phyloP scores from a whole-genome alignment of 352 stramenopile genomes.

The Pythium periplocum region DNA sequence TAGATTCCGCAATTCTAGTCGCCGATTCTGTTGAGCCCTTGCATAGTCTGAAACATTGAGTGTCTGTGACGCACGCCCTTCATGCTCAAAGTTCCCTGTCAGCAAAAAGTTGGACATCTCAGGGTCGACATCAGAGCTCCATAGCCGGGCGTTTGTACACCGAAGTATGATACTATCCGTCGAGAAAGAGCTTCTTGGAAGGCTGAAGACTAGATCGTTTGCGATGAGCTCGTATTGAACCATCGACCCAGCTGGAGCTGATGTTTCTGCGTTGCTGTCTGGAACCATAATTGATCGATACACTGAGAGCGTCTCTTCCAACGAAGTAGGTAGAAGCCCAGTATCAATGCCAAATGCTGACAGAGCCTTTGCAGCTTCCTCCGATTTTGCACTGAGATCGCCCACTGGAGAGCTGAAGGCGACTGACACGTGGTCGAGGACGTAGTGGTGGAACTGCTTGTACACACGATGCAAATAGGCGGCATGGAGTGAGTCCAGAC shows the following conservation, averaged over 20 bases:
- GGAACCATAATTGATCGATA: constrained; percentile 13
- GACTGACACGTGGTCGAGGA: constrained; percentile 44
- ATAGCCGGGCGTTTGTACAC: constrained; percentile 69
- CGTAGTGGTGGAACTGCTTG: constrained; percentile 82
- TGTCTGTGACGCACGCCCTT: constrained; percentile 22
- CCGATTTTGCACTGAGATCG: constrained; percentile 10
- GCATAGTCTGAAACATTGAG: constrained; percentile 16
- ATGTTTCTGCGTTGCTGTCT: background rate
- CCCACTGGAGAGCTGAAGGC: constrained; percentile 4
- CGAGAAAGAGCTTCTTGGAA: constrained; percentile 78
- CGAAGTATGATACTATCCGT: constrained; percentile 66
- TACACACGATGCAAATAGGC: constrained; percentile 82
- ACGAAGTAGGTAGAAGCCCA: constrained; percentile 14
- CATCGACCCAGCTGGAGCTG: background rate
- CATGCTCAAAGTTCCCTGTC: constrained; percentile 64
- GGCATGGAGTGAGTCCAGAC: constrained; percentile 76
- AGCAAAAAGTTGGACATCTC: constrained; percentile 70
- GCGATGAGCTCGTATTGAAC: constrained; percentile 63
- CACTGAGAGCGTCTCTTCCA: constrained; percentile 23
- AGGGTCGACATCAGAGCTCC: constrained; percentile 59
- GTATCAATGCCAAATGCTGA: constrained; percentile 12
- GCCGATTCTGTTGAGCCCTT: constrained; percentile 52
- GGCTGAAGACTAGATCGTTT: constrained; percentile 75
- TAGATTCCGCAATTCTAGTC: constrained; percentile 66
- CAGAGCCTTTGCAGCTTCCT: background rate